Conservation (phyloP, 2,329 filamentous ascomycete genomes). For the Camillea tinctor region DNA sequence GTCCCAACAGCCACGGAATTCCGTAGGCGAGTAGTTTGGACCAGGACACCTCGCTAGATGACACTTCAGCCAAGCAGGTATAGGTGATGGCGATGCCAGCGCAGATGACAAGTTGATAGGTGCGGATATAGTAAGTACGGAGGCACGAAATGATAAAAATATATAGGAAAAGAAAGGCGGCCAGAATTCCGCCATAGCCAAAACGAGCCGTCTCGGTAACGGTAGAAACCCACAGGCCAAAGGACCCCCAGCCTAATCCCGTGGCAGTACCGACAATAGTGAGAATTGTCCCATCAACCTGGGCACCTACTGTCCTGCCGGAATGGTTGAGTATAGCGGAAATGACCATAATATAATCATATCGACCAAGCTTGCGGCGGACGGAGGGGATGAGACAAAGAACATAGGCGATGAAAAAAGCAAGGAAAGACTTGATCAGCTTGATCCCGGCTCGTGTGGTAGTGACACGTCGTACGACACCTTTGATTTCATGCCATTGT, state of each 20-base stretch:
- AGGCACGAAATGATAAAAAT: slow-evolving; percentile 51
- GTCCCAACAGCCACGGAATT: slow-evolving; percentile 55
- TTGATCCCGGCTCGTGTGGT: slow-evolving; percentile 52
- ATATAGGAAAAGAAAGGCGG: slow-evolving; percentile 53
- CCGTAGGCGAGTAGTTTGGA: slow-evolving; percentile 50
- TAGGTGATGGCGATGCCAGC: slow-evolving; percentile 57
- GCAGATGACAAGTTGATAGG: slow-evolving; percentile 54
- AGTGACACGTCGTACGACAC: slow-evolving; percentile 39
- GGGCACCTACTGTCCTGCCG: slow-evolving; percentile 53
- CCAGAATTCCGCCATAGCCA: slow-evolving; percentile 55
- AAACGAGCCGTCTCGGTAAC: slow-evolving; percentile 43
- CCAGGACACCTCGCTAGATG: slow-evolving; percentile 44
- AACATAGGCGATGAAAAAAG: slow-evolving; percentile 55
- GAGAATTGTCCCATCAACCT: slow-evolving; percentile 54
- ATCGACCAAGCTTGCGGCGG: slow-evolving; percentile 50
- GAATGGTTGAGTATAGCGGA: slow-evolving; percentile 60
- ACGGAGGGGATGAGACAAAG: slow-evolving; percentile 52
- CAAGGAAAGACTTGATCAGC: slow-evolving; percentile 52
- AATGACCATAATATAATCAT: slow-evolving; percentile 55
- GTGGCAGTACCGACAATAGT: slow-evolving; percentile 53
- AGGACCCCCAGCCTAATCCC: slow-evolving; percentile 54
- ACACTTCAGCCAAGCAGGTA: slow-evolving; percentile 51
- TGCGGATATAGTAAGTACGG: slow-evolving; percentile 54
- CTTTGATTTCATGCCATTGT: slow-evolving; percentile 45
- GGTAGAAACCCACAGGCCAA: slow-evolving; percentile 55